Evolutionary conservation across 352 stramenopile genomes (phyloP).

Genomic region (Phytophthora colocasiae): DNA sequence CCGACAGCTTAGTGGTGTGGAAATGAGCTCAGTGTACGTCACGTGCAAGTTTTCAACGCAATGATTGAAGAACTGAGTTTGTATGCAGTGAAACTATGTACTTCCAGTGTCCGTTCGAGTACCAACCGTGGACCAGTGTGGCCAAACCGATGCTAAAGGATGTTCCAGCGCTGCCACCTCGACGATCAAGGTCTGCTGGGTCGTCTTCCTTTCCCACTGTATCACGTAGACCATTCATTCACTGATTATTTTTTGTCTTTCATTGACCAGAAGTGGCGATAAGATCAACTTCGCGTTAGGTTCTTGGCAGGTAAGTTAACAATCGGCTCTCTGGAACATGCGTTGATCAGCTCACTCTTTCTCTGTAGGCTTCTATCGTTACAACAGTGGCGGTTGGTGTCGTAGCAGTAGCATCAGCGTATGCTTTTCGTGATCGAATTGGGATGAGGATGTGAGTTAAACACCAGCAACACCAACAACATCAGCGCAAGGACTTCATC

Average conservation of each 20-base stretch:
- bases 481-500: neutral
- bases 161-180: conserved; percentile 33
- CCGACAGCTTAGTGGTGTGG: conserved; percentile 28
- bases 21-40: conserved; percentile 34
- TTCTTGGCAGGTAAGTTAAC: conserved; percentile 34
- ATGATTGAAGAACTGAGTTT: neutral
- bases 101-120: conserved; percentile 48
- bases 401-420: conserved; percentile 40
- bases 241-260: neutral
- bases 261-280: conserved; percentile 15
- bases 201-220: neutral
- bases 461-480: conserved; percentile 12
- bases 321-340: neutral
- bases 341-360: conserved; percentile 8
- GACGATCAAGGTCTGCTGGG: conserved; percentile 30
- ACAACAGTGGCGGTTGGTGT: conserved; percentile 40
- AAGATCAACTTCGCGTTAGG: conserved; percentile 18
- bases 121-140: conserved; percentile 43
- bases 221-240: neutral
- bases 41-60: neutral
- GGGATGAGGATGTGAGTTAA: conserved; percentile 24
- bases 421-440: conserved; percentile 43
- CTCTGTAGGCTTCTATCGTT: conserved; percentile 33
- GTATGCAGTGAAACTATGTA: conserved; percentile 36
- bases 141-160: conserved; percentile 33